Base-by-base conservation (phyloP, 257 asterid species). In the Voacanga thouarsii region DNA sequence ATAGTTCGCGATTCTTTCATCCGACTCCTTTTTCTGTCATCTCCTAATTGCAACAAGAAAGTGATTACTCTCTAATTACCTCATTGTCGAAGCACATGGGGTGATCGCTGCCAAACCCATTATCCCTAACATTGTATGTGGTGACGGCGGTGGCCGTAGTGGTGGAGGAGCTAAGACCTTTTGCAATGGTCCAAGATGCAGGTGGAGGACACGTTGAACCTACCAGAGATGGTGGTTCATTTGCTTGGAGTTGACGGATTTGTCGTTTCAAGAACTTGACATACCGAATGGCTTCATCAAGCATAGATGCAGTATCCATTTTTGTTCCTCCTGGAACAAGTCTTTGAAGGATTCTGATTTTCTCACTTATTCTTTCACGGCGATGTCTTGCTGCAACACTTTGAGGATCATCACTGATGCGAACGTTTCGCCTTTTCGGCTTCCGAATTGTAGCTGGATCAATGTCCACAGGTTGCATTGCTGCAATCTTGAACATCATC, bases 381-480 rank as follows among this genome's bases (percentile, higher is more conserved):
- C 98, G 92, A 75, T 86, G 97, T 4, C 98, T 85, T 39, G 98
- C 98, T 2, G 98, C 98, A 3, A 94, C 92, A 78, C 97, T 94
- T 43, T 94, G 98, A 0, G 98, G 98, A 80, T 94, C 98, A 19
- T 94, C 92, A 79, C 98, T 94, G 71, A 94, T 94, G 26, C 96
- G 88, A 6, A 92, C 97, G 78, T 92, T 90, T 11, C 96, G 83
- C 60, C 97, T 84, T 45, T 88, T 79, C 0, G 98, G 96, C 82
- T 85, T 89, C 10, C 91, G 83, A 51, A 94, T 74, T 1, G 97
- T 85, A 65, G 94, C 86, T 0, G 97, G 97, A 75, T 94, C 98
- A 75, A 94, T 87, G 76, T 92, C 98, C 6, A 94, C 94, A 0
- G 98, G 97, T 66, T 94, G 98, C 98, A 94, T 90, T 75, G 97